Conservation (phyloP, 805 yeast species). For the Saturnispora saitoi region DNA sequence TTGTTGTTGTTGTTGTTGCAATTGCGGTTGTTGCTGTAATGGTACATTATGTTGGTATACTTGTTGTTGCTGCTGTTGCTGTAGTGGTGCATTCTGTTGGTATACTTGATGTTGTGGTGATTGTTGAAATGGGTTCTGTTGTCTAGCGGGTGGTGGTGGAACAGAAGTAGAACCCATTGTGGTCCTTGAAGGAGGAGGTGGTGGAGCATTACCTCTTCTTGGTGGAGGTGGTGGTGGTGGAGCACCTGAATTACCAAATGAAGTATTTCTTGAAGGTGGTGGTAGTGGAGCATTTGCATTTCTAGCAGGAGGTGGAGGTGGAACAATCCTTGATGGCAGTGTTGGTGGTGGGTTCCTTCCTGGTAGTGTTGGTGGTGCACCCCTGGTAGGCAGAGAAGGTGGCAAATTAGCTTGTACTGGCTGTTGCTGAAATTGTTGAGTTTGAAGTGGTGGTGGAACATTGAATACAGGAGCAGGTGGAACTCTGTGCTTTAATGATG, state of each 20-base stretch:
- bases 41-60: neutral
- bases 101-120: constrained; percentile 14
- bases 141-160: constrained; percentile 17
- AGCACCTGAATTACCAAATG: constrained; percentile 13
- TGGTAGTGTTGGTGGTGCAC: constrained; percentile 5
- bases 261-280: constrained; percentile 31
- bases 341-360: constrained; percentile 16
- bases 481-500: constrained; percentile 11
- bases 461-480: constrained; percentile 15
- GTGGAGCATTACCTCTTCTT: constrained; percentile 14
- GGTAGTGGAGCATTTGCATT: constrained; percentile 37
- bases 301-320: constrained; percentile 27
- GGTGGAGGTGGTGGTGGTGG: constrained; percentile 20
- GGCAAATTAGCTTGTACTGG: constrained; percentile 1
- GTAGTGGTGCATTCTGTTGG: too few relatives aligned
- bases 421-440: constrained; percentile 5
- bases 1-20: neutral
- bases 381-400: constrained; percentile 1
- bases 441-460: constrained; percentile 12
- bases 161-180: neutral
- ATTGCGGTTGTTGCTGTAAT: neutral
- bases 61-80: too few relatives aligned
- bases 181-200: constrained; percentile 18
- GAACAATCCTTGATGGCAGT: constrained; percentile 20
- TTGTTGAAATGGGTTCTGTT: neutral